These are phyloP conservation scores for Chamaecrista fasciculata DNA, from an alignment of 306 rosid genomes.

Conservation along the genomic window DNA sequence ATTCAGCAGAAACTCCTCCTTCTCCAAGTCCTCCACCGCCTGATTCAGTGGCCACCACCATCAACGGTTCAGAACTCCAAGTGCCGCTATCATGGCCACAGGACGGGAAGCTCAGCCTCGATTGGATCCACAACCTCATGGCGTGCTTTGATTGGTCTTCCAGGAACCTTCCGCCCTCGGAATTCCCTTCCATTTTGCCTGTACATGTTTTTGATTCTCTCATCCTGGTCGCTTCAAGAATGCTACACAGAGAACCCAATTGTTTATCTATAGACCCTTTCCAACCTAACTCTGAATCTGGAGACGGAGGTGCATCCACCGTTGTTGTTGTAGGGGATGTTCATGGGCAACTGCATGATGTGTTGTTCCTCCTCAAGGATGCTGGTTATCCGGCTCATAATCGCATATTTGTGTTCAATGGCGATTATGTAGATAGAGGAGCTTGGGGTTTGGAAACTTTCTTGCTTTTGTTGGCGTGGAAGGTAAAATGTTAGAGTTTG, in stretches of 20 bases:
- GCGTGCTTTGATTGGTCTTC: constrained; percentile 74
- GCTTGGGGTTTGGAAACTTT: constrained; percentile 95
- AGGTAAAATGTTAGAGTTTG: constrained; percentile 33
- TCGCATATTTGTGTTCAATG: constrained; percentile 70
- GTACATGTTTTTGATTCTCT: constrained; percentile 63
- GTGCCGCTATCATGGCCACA: constrained; percentile 66
- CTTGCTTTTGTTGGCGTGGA: constrained; percentile 71
- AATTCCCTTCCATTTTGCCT: constrained; percentile 58
- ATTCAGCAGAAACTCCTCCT: constrained; percentile 22
- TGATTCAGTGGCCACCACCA: constrained; percentile 11
- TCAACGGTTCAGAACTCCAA: constrained; percentile 31
- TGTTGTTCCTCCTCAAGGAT: constrained; percentile 56
- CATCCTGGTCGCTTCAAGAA: constrained; percentile 68
- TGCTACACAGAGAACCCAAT: constrained; percentile 82
- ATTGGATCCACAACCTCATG: constrained; percentile 60
- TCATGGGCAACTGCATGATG: constrained; percentile 81
- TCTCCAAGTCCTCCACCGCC: constrained; percentile 21
- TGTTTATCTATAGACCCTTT: constrained; percentile 55
- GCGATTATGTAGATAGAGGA: constrained; percentile 88
- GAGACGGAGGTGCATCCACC: constrained; percentile 30
- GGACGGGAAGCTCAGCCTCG: constrained; percentile 44
- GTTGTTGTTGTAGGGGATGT: constrained; percentile 70
- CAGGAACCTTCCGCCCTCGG: constrained; percentile 48
- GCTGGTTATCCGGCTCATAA: constrained; percentile 67
- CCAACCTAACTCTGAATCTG: constrained; percentile 21